A percentile compares a stretch with the other conserved stretches of the same genome.
phyloP scores from a whole-genome alignment of 176 grass and related monocot genomes.

The Stipa capillata region DNA sequence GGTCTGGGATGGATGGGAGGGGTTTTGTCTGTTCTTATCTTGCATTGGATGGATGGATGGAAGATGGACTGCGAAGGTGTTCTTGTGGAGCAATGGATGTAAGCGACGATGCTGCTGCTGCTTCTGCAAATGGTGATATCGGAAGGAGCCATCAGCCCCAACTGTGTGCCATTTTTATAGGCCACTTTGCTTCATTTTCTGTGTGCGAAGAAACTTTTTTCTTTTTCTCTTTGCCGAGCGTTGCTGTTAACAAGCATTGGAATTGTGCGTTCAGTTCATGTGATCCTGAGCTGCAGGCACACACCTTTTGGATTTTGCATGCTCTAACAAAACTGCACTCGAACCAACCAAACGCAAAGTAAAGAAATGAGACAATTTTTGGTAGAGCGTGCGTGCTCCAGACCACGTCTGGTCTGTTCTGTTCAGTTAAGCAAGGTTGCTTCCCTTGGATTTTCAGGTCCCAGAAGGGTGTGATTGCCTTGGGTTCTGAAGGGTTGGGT shows the following conservation, averaged over 20 bases:
- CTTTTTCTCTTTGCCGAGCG: not conserved
- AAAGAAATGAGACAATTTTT: not conserved
- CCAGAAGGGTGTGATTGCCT: not conserved
- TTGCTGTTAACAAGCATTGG: not conserved
- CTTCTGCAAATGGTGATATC: not conserved
- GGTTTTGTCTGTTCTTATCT: conserved; percentile 9
- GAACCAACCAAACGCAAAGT: not conserved
- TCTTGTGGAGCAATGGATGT: conserved; percentile 10
- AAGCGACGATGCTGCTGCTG: not conserved
- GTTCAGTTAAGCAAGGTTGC: not conserved
- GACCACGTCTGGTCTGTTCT: not conserved
- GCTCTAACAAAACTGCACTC: not conserved
- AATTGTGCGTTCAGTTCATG: not conserved
- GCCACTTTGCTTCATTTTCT: not conserved
- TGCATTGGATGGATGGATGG: conserved; percentile 25
- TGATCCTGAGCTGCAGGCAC: not conserved
- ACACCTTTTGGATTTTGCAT: not conserved
- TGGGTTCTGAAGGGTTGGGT: not conserved
- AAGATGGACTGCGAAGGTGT: conserved; percentile 12
- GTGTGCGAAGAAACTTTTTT: not conserved
- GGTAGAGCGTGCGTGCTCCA: not conserved
- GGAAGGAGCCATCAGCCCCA: not conserved
- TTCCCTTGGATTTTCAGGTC: not conserved
- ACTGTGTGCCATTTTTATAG: not conserved
- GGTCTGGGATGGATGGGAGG: not conserved